phyloP scores from a whole-genome alignment of 306 rosid genomes.

The Vigna radiata region DNA sequence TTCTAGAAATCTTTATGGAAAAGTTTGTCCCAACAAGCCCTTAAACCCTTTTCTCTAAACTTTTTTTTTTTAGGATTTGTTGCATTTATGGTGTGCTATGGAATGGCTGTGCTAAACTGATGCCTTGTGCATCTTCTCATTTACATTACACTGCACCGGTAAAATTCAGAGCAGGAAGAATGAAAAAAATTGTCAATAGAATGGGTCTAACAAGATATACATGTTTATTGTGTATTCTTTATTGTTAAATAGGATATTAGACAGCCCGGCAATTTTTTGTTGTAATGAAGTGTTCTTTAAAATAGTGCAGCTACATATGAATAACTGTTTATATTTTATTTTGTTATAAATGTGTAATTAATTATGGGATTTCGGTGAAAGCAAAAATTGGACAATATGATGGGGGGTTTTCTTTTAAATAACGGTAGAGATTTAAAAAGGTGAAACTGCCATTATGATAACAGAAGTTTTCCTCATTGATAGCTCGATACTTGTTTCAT shows the following conservation, averaged over 20 bases:
- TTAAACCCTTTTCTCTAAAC: constrained; percentile 11
- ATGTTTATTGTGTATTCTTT: constrained; percentile 12
- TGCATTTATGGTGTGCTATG: constrained; percentile 18
- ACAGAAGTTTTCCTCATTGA: constrained; percentile 9
- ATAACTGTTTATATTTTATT: background rate
- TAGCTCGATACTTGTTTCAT: constrained; percentile 7
- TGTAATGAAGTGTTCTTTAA: background rate
- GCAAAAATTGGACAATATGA: background rate
- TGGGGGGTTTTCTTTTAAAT: background rate
- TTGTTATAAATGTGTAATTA: constrained; percentile 10
- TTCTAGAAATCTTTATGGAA: no score
- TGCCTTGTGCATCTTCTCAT: background rate
- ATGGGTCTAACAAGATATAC: background rate
- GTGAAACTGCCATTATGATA: constrained; percentile 14
- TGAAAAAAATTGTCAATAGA: background rate
- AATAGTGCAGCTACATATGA: background rate
- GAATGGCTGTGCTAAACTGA: constrained; percentile 26
- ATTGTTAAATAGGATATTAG: constrained; percentile 12
- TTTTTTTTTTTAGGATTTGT: constrained; percentile 5
- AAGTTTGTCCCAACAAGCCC: no score
- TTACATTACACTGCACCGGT: background rate
- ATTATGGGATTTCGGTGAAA: background rate
- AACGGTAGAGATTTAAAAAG: background rate
- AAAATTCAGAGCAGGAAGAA: constrained; percentile 26
- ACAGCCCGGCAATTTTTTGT: background rate